These are phyloP conservation scores for Dactylonectria macrodidyma DNA, from an alignment of 2,329 filamentous ascomycete species.

Conservation along the genomic window DNA sequence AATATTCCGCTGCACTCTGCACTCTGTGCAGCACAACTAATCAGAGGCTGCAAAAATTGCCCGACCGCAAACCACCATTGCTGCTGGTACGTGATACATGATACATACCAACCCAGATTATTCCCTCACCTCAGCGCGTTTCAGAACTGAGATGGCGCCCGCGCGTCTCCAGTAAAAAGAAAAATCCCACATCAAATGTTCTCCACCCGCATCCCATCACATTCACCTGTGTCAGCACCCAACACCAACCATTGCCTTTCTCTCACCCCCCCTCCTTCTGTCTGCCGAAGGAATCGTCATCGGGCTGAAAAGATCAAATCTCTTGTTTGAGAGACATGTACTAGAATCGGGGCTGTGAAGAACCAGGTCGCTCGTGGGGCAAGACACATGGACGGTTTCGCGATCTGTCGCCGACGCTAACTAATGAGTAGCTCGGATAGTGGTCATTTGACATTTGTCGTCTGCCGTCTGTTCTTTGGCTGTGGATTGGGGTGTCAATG, in stretches of 20 bases:
- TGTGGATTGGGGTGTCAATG: not conserved
- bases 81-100: not conserved
- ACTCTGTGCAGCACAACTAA: not conserved
- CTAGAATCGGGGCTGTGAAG: not conserved
- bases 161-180: constrained; percentile 6
- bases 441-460: too few species aligned
- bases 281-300: not conserved
- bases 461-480: not conserved
- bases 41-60: not conserved
- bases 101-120: not conserved
- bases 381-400: not conserved
- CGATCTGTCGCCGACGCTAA: not conserved
- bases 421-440: not conserved
- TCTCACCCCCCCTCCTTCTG: not conserved
- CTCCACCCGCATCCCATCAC: constrained; percentile 9
- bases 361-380: not conserved
- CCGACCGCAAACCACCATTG: not conserved
- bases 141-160: constrained; percentile 45
- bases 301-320: constrained; percentile 3
- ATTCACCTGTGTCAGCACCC: constrained; percentile 7
- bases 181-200: not conserved
- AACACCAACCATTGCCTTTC: constrained; percentile 26
- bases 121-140: constrained; percentile 40
- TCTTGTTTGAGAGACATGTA: not conserved
- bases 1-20: not conserved